A percentile compares a stretch with the other conserved stretches of the same genome.
Conservation (phyloP, 305 asterid species). For the Rubia peregrina region DNA sequence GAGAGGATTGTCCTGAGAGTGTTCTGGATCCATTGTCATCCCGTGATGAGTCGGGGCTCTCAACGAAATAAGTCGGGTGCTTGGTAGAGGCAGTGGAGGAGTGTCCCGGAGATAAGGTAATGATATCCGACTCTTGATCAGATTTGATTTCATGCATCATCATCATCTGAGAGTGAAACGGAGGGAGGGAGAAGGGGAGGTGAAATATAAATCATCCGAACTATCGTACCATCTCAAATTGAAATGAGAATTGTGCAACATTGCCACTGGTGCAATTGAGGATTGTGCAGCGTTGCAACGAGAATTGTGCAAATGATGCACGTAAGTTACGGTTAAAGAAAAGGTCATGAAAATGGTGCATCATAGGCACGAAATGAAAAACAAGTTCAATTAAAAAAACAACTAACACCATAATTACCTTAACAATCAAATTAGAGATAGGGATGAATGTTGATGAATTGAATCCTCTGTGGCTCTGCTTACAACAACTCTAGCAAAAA, state of each 20-base stretch:
- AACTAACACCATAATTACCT: too few species aligned
- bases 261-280: background rate
- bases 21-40: constrained; percentile 33
- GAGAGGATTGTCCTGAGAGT: constrained; percentile 21
- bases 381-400: background rate
- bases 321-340: background rate
- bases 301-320: background rate
- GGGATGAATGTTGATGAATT: background rate
- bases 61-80: constrained; percentile 34
- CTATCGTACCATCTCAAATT: background rate
- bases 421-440: background rate
- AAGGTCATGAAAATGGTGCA: background rate
- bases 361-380: background rate
- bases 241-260: background rate
- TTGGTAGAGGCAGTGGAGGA: constrained; percentile 30
- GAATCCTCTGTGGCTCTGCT: too few species aligned
- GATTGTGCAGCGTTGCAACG: background rate
- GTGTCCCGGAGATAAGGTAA: constrained; percentile 38
- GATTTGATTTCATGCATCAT: constrained; percentile 18
- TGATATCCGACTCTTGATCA: constrained; percentile 38
- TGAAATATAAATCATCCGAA: background rate
- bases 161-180: constrained; percentile 16
- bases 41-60: constrained; percentile 64
- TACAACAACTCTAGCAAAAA: too few species aligned
- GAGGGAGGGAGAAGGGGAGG: background rate